Conservation (phyloP, 2,329 filamentous ascomycete genomes). For the Colletotrichum higginsianum region DNA sequence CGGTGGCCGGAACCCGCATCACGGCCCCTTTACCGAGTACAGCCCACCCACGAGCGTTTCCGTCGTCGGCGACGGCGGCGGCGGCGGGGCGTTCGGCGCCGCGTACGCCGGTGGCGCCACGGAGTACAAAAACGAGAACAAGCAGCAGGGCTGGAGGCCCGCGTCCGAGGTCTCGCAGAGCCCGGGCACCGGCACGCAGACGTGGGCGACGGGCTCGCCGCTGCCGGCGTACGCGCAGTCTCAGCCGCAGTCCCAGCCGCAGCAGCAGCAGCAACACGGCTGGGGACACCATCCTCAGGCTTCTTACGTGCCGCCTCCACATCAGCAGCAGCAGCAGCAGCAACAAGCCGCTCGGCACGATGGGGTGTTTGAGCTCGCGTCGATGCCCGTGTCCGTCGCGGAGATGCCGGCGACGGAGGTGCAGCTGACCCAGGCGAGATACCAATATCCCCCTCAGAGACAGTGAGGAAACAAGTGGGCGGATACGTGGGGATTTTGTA, state of each 20-base stretch:
- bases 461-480: background rate
- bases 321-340: background rate
- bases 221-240: slow-evolving; percentile 24
- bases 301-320: slow-evolving; percentile 10
- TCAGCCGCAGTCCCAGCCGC: slow-evolving; percentile 14
- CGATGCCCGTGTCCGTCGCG: slow-evolving; percentile 30
- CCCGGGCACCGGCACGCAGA: slow-evolving; percentile 29
- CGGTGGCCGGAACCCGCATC: slow-evolving; percentile 26
- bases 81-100: slow-evolving; percentile 8
- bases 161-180: slow-evolving; percentile 9
- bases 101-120: slow-evolving; percentile 4
- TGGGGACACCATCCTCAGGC: slow-evolving; percentile 38
- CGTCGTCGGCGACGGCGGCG: background rate
- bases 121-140: slow-evolving; percentile 26
- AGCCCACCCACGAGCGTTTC: slow-evolving; percentile 21
- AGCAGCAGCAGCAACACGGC: slow-evolving; percentile 13
- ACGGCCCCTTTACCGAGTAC: slow-evolving; percentile 19
- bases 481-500: background rate
- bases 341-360: slow-evolving; percentile 11
- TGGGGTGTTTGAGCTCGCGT: slow-evolving; percentile 42
- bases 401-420: slow-evolving; percentile 43
- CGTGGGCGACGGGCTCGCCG: slow-evolving; percentile 34
- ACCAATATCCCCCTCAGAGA: slow-evolving; percentile 21
- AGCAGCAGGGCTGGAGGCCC: slow-evolving; percentile 16
- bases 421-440: background rate